Base-by-base conservation (phyloP, 768 basidiomycete species). In the Mycena alexandri region DNA sequence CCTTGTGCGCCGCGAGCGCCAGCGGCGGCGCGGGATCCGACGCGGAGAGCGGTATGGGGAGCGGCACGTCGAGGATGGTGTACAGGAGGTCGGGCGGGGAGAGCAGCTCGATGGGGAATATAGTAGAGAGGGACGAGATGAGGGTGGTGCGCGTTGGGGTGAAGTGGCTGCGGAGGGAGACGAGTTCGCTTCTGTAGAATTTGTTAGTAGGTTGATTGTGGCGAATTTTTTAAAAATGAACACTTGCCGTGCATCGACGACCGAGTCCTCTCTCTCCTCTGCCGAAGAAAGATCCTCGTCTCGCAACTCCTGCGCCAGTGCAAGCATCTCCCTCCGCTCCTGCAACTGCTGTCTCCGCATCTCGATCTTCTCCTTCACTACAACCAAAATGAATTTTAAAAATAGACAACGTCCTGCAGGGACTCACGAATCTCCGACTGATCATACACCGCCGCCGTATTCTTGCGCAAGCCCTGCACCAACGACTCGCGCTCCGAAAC, bases 81-180 rank as follows among this genome's bases (percentile, higher is more conserved):
- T 93, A 99, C 33, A 98, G 87, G n/a, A 99, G 83, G 72, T 95
- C 91, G 6, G 93, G 88, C 14, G 95, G 84, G 13, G 92, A 92
- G 52, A 90, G 84, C 19, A 97, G 89, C 59, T 94, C 93, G 72
- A 99, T 97, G 24, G 96, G 96, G 78, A 91, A 98, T 71, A 97
- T 91, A 14, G 83, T 80, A 44, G 92, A 88, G 50, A 98, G 85
- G 14, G 84, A 86, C 19, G 90, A 89, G 65, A 95, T 81, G 57
- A 94, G 85, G 9, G 86, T 85, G 38, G 86, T 89, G 63, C 90
- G 87, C 52, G 84, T 85, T 22, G 86, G 82, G 8, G 80, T 73
- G 62, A 93, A 79, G 52, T 79, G 82, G 50, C 80, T 80, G 54
- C 80, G 84, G 63, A 93, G 84, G 34, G 81, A 73, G 38, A 76